Conservation (phyloP, 2,329 filamentous ascomycete species). For the Iodosphaeria phyllophila region DNA sequence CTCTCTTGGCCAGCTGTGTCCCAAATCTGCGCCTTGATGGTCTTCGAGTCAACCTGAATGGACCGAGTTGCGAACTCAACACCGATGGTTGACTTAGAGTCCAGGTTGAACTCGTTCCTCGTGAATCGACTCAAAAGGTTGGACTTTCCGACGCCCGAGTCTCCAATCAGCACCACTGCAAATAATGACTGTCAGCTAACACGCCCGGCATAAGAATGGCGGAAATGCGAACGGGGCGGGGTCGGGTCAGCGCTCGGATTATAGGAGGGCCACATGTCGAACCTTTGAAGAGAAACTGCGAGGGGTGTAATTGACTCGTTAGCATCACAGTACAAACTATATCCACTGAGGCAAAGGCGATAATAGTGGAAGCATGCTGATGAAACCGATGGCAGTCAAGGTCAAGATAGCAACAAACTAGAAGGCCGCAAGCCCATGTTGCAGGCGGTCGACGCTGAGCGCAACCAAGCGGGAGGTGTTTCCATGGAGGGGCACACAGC, state of each 20-base stretch:
- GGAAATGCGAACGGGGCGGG: conserved; percentile 11
- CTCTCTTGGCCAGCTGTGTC: conserved; percentile 97
- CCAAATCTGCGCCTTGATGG: conserved; percentile 99
- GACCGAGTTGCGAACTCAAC: conserved; percentile 98
- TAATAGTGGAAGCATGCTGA: no score
- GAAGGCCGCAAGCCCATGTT: no score
- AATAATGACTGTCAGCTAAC: conserved; percentile 13
- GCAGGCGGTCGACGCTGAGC: conserved; percentile 3
- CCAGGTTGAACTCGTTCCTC: conserved; percentile 98
- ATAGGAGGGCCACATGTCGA: conserved; percentile 13
- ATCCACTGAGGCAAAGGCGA: conserved; percentile 6
- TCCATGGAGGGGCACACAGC: conserved; percentile 8
- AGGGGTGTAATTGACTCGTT: conserved; percentile 18
- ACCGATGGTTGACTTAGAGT: conserved; percentile 98
- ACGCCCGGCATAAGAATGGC: no score
- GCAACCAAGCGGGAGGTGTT: conserved; percentile 7
- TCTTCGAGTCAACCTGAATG: conserved; percentile 98
- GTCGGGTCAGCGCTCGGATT: conserved; percentile 5
- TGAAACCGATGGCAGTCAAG: no score
- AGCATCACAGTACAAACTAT: no score
- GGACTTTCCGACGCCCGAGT: conserved; percentile 98
- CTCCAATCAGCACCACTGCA: conserved; percentile 91
- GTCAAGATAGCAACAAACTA: no score
- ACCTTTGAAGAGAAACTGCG: conserved; percentile 98
- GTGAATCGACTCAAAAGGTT: conserved; percentile 99